Base-by-base conservation (phyloP, 352 stramenopile species). In the Detonula confervacea region DNA sequence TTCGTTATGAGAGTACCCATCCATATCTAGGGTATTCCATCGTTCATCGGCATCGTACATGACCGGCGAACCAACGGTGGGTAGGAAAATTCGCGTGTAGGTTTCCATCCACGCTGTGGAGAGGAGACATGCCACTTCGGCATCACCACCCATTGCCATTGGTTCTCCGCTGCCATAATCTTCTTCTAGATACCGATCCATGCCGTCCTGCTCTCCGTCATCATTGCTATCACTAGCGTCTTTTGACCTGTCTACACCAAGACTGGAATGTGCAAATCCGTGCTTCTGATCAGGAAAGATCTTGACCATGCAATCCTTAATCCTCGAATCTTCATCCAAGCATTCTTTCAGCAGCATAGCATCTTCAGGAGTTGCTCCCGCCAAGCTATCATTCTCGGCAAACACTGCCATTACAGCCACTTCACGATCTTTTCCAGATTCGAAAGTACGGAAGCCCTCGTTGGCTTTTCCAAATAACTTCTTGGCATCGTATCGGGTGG, bases 71-170 rank as follows among this genome's bases (percentile, higher is more conserved):
- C 86, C 87, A 27, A 80, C 77, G 16, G 89, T 94, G 12, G 89
- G 89, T 9, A 94, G 61, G 68, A 92, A 94, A 44, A 88, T 66
- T 44, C 89, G 63, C 12, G 77, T 83, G 61, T 94, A 94, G 5
- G 87, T 92, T 68, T 94, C 89, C 85, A 94, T 91, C 74, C 87
- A 94, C 25, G 87, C 87, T 27, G 89, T 92, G 7, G 85, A 92
- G 29, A 94, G 57, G 8, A 94, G 64, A 79, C 84, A 91, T 29
- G 89, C 89, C 39, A 94, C 84, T 71, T 92, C 87, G 2, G 87
- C 87, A 73, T 92, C 87, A 27, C 80, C 83, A 61, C 76, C 59
- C 27, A 80, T 66, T 18, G 81, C 37, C n/a, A 84, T 20, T 59
- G 73, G 46, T 24, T 80, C 71, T 12, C 80, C 39, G 35, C 80